Evolutionary conservation across 1,139 yeast genomes (phyloP), one percentile per base, ranked within the genome.

Genomic region (Lodderomyces oxycetoniae): DNA sequence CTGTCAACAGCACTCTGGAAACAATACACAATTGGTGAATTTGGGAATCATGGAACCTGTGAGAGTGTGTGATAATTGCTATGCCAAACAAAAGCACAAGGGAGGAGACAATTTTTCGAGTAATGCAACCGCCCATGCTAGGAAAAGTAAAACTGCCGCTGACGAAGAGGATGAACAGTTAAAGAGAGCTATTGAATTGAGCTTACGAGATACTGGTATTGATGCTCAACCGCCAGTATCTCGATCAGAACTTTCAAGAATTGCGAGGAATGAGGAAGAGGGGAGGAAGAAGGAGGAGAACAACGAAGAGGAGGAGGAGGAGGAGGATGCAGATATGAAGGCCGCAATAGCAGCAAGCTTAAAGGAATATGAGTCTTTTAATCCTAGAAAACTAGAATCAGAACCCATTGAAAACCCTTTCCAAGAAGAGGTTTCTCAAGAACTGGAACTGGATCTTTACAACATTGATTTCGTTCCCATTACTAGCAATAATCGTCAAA

Each of bases 311-410:
- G 40, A 39, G 5, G 71, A 56, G 3, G 85, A 78, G 2, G 93
- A 82, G 6, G 86, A 84, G 20, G 97, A 91, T 46, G 93, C 82
- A 23, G 96, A 87, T 28, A 73, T 91, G 79, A 84, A 79, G 53
- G 95, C 93, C 1, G 98, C 97, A 0, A 88, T 91, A 41, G 95
- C 85, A n/a, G 96, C 95, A 1, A 85, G 95, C 57, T 67, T 91
- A 43, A 69, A 72, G 39, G 96, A 87, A 41, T 71, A 82, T 54
- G 75, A 81, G 45, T 60, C 53, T n/a, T 59, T 59, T 52, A 50
- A 69, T 52, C 48, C 46, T 23, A 27, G 43, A 4, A 47, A 39
- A 32, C 40, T 26, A 19, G 38, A 23, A 32, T 23, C 26, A 27
- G 31, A 36, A 10, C 40, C 32, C 25, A 8, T 13, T 4, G 27